A percentile compares a stretch with the other conserved stretches of the same genome.
These are phyloP conservation scores for Arthrobotrys sinensis DNA, from an alignment of 2,329 filamentous ascomycete genomes.

Conservation along the genomic window DNA sequence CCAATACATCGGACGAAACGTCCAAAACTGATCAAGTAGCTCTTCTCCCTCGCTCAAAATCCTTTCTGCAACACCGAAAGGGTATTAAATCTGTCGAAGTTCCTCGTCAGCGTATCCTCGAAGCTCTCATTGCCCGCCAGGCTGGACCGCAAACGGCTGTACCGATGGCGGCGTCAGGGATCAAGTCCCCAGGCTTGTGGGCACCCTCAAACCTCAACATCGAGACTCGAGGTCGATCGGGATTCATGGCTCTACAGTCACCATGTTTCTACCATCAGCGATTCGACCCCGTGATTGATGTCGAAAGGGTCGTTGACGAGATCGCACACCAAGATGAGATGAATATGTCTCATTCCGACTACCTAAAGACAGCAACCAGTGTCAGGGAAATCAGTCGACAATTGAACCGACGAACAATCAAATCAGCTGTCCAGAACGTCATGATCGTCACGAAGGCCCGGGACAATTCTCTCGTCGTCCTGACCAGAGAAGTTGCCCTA, in stretches of 20 bases:
- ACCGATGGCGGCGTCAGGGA: conserved; percentile 51
- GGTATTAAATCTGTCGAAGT: conserved; percentile 59
- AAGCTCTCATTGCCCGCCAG: conserved; percentile 56
- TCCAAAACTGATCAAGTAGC: conserved; percentile 17
- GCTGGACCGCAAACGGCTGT: conserved; percentile 56
- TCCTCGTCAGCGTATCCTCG: conserved; percentile 58
- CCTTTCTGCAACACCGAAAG: conserved; percentile 56
- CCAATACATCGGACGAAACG: neutral
- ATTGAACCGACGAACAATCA: conserved; percentile 90
- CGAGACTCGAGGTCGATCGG: conserved; percentile 65
- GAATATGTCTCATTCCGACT: conserved; percentile 90
- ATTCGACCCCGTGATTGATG: conserved; percentile 95
- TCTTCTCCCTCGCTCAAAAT: conserved; percentile 49
- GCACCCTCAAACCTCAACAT: conserved; percentile 54
- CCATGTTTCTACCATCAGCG: conserved; percentile 98
- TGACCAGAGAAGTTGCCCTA: conserved; percentile 87
- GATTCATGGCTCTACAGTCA: conserved; percentile 77
- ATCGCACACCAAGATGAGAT: conserved; percentile 84
- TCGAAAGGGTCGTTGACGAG: conserved; percentile 94
- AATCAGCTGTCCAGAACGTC: conserved; percentile 89
- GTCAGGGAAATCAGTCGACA: conserved; percentile 97
- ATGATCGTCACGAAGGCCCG: conserved; percentile 99
- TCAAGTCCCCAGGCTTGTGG: conserved; percentile 43
- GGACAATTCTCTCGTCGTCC: conserved; percentile 90
- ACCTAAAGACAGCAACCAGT: conserved; percentile 94